Evolutionary conservation across 148 eudicot genomes (phyloP).

Genomic region (Heliamphora exappendiculata): DNA sequence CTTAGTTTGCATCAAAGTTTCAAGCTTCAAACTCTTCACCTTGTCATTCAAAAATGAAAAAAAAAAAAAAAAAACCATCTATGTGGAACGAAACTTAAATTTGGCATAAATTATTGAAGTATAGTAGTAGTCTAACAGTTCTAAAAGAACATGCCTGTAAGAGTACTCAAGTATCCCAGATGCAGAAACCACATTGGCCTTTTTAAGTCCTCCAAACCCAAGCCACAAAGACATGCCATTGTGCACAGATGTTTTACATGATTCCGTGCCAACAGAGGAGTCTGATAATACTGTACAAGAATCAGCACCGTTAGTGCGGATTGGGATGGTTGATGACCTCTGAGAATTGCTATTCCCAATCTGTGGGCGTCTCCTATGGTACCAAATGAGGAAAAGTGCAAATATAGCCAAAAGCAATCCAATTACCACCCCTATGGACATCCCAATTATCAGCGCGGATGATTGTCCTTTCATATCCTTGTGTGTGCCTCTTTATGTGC

Average conservation of each 20-base stretch:
- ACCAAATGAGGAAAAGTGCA: slow-evolving; percentile 57
- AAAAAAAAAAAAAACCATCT: background rate
- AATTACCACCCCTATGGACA: slow-evolving; percentile 83
- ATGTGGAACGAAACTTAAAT: background rate
- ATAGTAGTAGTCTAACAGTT: background rate
- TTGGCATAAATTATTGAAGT: background rate
- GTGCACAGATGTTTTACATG: slow-evolving; percentile 43
- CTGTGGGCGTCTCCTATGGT: slow-evolving; percentile 50
- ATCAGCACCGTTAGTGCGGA: slow-evolving; percentile 75
- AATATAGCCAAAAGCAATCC: slow-evolving; percentile 62
- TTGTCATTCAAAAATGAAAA: background rate
- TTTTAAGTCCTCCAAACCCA: slow-evolving; percentile 57
- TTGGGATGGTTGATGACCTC: slow-evolving; percentile 58
- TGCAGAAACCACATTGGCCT: slow-evolving; percentile 57
- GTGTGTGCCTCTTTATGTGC: slow-evolving; percentile 8
- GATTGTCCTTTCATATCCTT: slow-evolving; percentile 52
- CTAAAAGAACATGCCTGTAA: slow-evolving; percentile 50
- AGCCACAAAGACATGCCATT: slow-evolving; percentile 55
- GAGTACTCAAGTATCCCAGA: slow-evolving; percentile 85
- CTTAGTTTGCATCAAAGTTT: background rate
- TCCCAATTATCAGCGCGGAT: slow-evolving; percentile 62
- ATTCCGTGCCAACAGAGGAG: slow-evolving; percentile 75
- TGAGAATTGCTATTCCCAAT: slow-evolving; percentile 69
- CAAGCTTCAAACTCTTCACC: background rate
- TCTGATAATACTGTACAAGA: slow-evolving; percentile 66